These are phyloP conservation scores for Ceriops decandra DNA, from an alignment of 345 rosid species.

Conservation along the genomic window DNA sequence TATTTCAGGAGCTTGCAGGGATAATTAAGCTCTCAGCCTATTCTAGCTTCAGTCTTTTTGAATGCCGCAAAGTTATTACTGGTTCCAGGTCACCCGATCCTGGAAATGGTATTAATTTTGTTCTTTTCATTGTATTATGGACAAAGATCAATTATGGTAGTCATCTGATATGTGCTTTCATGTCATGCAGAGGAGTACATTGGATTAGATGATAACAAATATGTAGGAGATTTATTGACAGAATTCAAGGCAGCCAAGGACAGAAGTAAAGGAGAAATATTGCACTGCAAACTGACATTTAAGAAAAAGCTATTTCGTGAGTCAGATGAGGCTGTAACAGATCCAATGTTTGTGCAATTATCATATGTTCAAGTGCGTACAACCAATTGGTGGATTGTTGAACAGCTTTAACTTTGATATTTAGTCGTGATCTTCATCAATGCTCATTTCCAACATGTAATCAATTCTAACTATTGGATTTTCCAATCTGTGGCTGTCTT, in stretches of 20 bases:
- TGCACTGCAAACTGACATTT: constrained; percentile 84
- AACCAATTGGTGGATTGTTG: constrained; percentile 8
- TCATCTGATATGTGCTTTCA: constrained; percentile 24
- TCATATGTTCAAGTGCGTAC: constrained; percentile 89
- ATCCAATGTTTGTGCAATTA: constrained; percentile 91
- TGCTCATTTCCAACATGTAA: background rate
- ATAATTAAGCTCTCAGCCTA: constrained; percentile 79
- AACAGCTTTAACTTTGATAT: background rate
- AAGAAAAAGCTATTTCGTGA: constrained; percentile 93
- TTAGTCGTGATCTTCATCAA: background rate
- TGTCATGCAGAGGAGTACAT: constrained; percentile 75
- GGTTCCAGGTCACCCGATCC: constrained; percentile 86
- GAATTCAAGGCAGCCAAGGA: constrained; percentile 94
- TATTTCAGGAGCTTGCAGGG: constrained; percentile 87
- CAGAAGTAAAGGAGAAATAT: constrained; percentile 91
- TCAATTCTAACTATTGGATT: constrained; percentile 1
- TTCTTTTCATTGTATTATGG: constrained; percentile 9
- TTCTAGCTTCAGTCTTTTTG: constrained; percentile 93
- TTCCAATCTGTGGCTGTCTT: constrained; percentile 26
- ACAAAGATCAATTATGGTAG: constrained; percentile 3
- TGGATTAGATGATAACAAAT: constrained; percentile 95
- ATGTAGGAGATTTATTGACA: constrained; percentile 84
- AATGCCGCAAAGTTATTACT: constrained; percentile 89
- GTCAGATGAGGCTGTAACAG: constrained; percentile 92
- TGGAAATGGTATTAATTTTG: constrained; percentile 63